Percentiles rank a stretch among this genome's conserved stretches.
phyloP scores from a whole-genome alignment of 1,139 yeast species.

The Pichiaceae sp. region DNA sequence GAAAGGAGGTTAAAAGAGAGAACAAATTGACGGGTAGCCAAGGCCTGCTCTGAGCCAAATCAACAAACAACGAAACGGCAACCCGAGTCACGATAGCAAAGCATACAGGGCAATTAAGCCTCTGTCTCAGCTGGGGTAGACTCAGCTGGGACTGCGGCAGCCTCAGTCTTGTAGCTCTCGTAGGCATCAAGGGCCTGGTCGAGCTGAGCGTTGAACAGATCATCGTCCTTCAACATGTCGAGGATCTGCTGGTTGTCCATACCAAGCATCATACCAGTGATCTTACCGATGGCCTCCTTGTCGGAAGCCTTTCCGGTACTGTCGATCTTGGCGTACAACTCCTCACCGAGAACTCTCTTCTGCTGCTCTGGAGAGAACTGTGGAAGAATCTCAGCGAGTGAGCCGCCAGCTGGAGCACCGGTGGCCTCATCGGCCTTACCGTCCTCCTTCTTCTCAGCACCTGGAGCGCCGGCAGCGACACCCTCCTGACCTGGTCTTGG shows the following conservation, averaged over 20 bases:
- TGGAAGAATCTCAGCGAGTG: slow-evolving; percentile 15
- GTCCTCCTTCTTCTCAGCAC: slow-evolving; percentile 20
- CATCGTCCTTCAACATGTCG: slow-evolving; percentile 83
- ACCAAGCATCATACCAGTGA: slow-evolving; percentile 98
- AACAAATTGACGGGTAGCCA: slow-evolving; percentile 4
- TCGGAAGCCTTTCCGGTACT: slow-evolving; percentile 78
- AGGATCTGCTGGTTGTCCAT: slow-evolving; percentile 89
- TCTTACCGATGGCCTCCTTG: slow-evolving; percentile 96
- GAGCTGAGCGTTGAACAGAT: slow-evolving; percentile 82
- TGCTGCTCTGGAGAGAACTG: slow-evolving; percentile 78
- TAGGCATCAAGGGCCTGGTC: slow-evolving; percentile 93
- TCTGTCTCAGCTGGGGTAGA: slow-evolving; percentile 6
- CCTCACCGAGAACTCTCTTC: slow-evolving; percentile 96
- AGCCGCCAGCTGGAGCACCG: background rate
- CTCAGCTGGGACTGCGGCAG: slow-evolving; percentile 7
- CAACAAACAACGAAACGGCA: background rate
- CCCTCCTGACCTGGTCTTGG: slow-evolving; percentile 11
- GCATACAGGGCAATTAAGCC: slow-evolving; percentile 8
- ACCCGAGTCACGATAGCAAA: slow-evolving; percentile 1
- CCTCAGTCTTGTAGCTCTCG: slow-evolving; percentile 59
- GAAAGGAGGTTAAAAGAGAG: slow-evolving; percentile 8
- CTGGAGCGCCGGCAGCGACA: slow-evolving; percentile 3
- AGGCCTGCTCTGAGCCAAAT: no score
- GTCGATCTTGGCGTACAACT: slow-evolving; percentile 88
- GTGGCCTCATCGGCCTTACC: slow-evolving; percentile 4